Conservation (phyloP, 805 yeast genomes). For the Hemisphaericaspora nanyangensis region DNA sequence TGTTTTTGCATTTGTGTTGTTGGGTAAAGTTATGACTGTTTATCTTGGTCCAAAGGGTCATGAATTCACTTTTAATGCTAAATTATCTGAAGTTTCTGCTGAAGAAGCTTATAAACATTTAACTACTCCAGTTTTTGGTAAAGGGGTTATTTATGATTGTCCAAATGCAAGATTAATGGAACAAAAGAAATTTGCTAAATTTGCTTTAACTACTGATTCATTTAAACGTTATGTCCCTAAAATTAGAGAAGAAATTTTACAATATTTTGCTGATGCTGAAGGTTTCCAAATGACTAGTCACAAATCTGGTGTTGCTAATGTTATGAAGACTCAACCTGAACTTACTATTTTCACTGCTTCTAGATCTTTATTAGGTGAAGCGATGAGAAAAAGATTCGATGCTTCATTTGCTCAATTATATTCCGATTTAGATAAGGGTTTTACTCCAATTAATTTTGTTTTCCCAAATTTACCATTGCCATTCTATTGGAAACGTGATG, state of each 20-base stretch:
- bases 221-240: conserved; percentile 85
- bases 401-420: conserved; percentile 80
- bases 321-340: conserved; percentile 86
- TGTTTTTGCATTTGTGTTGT: conserved; percentile 81
- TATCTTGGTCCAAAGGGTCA: conserved; percentile 97
- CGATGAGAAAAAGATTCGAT: conserved; percentile 79
- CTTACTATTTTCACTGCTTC: conserved; percentile 96
- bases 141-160: conserved; percentile 96
- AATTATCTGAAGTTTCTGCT: conserved; percentile 85
- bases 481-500: conserved; percentile 77
- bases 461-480: conserved; percentile 93
- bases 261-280: conserved; percentile 56
- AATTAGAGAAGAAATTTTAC: conserved; percentile 71
- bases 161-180: conserved; percentile 94
- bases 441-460: conserved; percentile 92
- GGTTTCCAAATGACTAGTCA: conserved; percentile 40
- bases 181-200: conserved; percentile 94
- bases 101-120: conserved; percentile 94
- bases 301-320: conserved; percentile 51
- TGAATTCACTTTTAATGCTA: conserved; percentile 91
- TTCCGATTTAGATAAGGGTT: conserved; percentile 92
- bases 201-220: conserved; percentile 79
- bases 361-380: conserved; percentile 85
- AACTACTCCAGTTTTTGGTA: conserved; percentile 99
- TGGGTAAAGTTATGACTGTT: conserved; percentile 93